These are phyloP conservation scores for Eurotiales sp. DNA, from an alignment of 2,329 filamentous ascomycete species.

Conservation along the genomic window DNA sequence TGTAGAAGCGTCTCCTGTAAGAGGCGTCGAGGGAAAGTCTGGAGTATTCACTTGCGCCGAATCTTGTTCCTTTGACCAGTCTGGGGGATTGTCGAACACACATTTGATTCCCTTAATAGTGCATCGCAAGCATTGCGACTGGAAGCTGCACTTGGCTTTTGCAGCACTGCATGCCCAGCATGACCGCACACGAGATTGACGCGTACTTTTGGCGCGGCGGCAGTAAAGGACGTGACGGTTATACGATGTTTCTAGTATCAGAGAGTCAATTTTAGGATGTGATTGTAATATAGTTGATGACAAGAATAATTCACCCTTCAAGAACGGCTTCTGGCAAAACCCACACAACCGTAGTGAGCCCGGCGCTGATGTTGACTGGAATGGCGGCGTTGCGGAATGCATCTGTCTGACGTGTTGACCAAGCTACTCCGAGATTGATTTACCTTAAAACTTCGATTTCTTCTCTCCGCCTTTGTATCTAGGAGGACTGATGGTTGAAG, in stretches of 20 bases:
- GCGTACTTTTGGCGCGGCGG: not conserved
- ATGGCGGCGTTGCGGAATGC: not conserved
- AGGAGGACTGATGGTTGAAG: too few relatives aligned
- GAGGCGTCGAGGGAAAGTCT: not conserved
- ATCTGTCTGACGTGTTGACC: too few relatives aligned
- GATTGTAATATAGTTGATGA: not conserved
- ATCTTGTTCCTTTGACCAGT: not conserved
- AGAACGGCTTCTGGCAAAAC: conserved; percentile 5
- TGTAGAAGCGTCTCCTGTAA: not conserved
- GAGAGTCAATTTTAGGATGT: not conserved
- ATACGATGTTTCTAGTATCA: not conserved
- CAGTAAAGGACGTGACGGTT: conserved; percentile 4
- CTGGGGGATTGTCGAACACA: not conserved
- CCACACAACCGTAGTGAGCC: not conserved
- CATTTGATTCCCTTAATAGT: not conserved
- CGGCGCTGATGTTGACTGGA: not conserved
- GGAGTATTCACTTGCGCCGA: not conserved
- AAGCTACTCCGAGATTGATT: too few relatives aligned
- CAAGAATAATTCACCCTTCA: conserved; percentile 2
- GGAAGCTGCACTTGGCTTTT: conserved; percentile 5
- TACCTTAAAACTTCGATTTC: too few relatives aligned
- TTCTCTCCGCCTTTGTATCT: too few relatives aligned
- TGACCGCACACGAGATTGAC: not conserved
- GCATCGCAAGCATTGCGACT: conserved; percentile 4
- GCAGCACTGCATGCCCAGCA: conserved; percentile 4